A percentile compares a stretch with the other conserved stretches of the same genome.
These are phyloP conservation scores for Candida broadrunensis DNA, from an alignment of 805 yeast species.

Conservation along the genomic window DNA sequence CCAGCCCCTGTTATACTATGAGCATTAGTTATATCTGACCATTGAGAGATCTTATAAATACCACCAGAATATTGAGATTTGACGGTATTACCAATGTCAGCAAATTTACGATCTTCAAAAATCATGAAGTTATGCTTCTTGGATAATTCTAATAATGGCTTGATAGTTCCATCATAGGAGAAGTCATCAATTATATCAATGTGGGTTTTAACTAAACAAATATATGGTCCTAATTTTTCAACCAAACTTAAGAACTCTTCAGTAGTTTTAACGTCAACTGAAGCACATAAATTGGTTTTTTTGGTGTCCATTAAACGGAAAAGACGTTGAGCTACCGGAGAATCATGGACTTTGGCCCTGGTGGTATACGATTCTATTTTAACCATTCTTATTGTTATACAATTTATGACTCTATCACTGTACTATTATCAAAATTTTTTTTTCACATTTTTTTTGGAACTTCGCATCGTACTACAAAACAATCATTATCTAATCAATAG, in stretches of 20 bases:
- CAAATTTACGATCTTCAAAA: conserved; percentile 96
- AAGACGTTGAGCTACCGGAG: conserved; percentile 77
- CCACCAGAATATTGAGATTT: conserved; percentile 93
- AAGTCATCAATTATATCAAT: conserved; percentile 92
- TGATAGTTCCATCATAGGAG: conserved; percentile 71
- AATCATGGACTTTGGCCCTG: conserved; percentile 68
- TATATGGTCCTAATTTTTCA: conserved; percentile 85
- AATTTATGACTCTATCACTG: too few relatives aligned
- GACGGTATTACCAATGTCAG: conserved; percentile 97
- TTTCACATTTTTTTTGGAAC: too few relatives aligned
- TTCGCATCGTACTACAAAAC: too few relatives aligned
- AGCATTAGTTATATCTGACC: conserved; percentile 98
- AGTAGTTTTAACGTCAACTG: conserved; percentile 85
- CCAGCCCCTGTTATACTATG: conserved; percentile 97
- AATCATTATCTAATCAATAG: too few relatives aligned
- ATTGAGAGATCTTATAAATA: conserved; percentile 78
- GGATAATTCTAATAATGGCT: conserved; percentile 70
- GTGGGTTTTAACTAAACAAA: conserved; percentile 91
- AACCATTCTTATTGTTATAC: conserved; percentile 20
- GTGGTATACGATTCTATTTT: conserved; percentile 48
- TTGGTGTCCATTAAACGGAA: conserved; percentile 73
- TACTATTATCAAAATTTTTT: too few relatives aligned
- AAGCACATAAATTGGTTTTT: conserved; percentile 88
- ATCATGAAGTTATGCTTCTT: conserved; percentile 83
- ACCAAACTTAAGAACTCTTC: conserved; percentile 66